Percentiles rank a stretch among this genome's conserved stretches.
These are phyloP conservation scores for Alternaria panax DNA, from an alignment of 2,329 filamentous ascomycete genomes.

Conservation along the genomic window DNA sequence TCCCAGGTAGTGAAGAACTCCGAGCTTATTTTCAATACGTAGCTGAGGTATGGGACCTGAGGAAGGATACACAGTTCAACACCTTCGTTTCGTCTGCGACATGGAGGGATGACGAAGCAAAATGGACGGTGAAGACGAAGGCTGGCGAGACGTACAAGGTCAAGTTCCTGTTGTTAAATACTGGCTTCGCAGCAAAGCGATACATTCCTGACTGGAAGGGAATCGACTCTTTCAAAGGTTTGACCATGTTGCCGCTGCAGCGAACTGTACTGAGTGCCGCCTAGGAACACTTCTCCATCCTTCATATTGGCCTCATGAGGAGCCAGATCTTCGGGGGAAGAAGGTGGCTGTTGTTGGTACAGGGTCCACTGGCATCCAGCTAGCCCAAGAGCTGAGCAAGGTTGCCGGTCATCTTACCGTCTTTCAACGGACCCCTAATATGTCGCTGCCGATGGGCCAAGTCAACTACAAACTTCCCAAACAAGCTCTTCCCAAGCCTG, in stretches of 20 bases:
- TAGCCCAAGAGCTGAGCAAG: slow-evolving; percentile 65
- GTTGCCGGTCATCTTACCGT: slow-evolving; percentile 60
- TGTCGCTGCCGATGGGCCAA: slow-evolving; percentile 34
- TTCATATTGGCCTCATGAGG: slow-evolving; percentile 64
- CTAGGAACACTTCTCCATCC: slow-evolving; percentile 58
- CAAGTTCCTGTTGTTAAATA: slow-evolving; percentile 57
- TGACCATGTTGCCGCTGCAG: background rate
- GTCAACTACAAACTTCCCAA: slow-evolving; percentile 39
- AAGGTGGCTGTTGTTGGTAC: slow-evolving; percentile 66
- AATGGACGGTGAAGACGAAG: slow-evolving; percentile 57
- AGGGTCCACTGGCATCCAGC: slow-evolving; percentile 69
- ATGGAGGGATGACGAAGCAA: slow-evolving; percentile 48
- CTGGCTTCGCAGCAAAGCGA: slow-evolving; percentile 57
- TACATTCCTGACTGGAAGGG: slow-evolving; percentile 54
- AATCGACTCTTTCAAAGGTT: slow-evolving; percentile 37
- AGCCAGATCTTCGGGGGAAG: slow-evolving; percentile 62
- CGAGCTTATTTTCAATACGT: slow-evolving; percentile 31
- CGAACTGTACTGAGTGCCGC: background rate
- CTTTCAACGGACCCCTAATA: slow-evolving; percentile 67
- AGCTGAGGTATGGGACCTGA: slow-evolving; percentile 27
- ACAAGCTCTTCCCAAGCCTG: slow-evolving; percentile 51
- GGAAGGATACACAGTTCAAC: slow-evolving; percentile 48
- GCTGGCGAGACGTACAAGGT: slow-evolving; percentile 50
- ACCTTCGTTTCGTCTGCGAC: slow-evolving; percentile 53
- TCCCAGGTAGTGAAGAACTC: slow-evolving; percentile 29